Conservation (phyloP, 352 stramenopile species). For the Phytophthora pisi region DNA sequence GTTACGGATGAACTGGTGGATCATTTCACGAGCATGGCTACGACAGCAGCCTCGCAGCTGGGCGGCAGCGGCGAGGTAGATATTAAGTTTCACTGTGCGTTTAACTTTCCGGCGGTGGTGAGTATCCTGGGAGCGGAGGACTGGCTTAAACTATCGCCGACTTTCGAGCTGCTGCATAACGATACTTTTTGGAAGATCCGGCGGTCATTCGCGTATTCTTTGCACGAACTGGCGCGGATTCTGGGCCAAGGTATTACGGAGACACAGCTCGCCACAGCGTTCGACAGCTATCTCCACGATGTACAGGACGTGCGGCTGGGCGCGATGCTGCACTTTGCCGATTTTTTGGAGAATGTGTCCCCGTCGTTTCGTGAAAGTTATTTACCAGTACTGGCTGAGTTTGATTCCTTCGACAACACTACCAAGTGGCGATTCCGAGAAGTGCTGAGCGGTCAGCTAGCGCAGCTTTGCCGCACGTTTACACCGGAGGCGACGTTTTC, state of each 20-base stretch:
- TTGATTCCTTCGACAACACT: constrained; percentile 65
- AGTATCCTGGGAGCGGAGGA: constrained; percentile 71
- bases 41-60: constrained; percentile 55
- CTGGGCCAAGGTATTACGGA: constrained; percentile 84
- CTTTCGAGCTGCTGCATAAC: constrained; percentile 82
- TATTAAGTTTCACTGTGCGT: constrained; percentile 93
- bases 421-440: constrained; percentile 89
- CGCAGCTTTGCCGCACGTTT: constrained; percentile 76
- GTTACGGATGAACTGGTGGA: constrained; percentile 79
- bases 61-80: constrained; percentile 83
- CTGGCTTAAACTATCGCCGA: constrained; percentile 79
- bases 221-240: constrained; percentile 89
- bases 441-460: constrained; percentile 76
- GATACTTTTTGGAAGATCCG: constrained; percentile 91
- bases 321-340: constrained; percentile 84
- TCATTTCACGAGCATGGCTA: constrained; percentile 89
- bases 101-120: constrained; percentile 90
- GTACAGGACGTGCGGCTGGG: constrained; percentile 83
- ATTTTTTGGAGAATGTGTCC: constrained; percentile 82
- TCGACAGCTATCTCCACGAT: constrained; percentile 87
- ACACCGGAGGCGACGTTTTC: constrained; percentile 70
- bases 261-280: constrained; percentile 75
- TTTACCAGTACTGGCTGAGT: constrained; percentile 74
- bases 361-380: constrained; percentile 79
- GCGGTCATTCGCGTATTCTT: constrained; percentile 91